These are phyloP conservation scores for Leccinum variabile DNA, from an alignment of 1,284 basidiomycete species.

Conservation along the genomic window DNA sequence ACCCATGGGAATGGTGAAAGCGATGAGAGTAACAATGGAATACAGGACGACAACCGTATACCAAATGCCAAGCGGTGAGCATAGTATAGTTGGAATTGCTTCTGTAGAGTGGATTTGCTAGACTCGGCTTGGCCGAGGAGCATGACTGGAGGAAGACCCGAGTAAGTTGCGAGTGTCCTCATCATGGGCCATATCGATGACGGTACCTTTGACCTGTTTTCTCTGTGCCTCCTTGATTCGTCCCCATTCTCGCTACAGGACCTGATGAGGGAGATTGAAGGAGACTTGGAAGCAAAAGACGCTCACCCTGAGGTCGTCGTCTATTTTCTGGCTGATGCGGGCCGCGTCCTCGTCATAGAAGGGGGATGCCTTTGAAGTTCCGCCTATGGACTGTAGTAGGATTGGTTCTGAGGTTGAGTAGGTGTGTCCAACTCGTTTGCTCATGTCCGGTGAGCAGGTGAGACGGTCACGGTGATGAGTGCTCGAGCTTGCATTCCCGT, in stretches of 20 bases:
- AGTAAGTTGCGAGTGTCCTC: constrained; percentile 9
- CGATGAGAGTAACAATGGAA: constrained; percentile 37
- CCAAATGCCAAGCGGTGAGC: constrained; percentile 15
- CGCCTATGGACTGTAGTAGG: constrained; percentile 34
- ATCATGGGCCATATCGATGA: constrained; percentile 14
- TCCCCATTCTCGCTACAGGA: constrained; percentile 53
- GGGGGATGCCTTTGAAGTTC: constrained; percentile 33
- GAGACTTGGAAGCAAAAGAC: not conserved
- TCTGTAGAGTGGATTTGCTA: constrained; percentile 77
- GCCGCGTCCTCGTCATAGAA: constrained; percentile 49
- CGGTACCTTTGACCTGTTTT: constrained; percentile 64
- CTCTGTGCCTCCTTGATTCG: constrained; percentile 48
- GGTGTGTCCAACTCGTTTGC: constrained; percentile 31
- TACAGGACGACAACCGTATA: constrained; percentile 34
- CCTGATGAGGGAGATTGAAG: not conserved
- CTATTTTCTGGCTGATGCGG: constrained; percentile 62
- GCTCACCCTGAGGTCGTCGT: constrained; percentile 67
- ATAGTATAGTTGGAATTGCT: constrained; percentile 69
- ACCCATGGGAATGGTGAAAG: constrained; percentile 65
- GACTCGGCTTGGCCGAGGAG: constrained; percentile 78
- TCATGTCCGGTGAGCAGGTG: constrained; percentile 24
- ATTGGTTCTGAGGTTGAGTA: constrained; percentile 33
- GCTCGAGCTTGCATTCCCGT: constrained; percentile 30
- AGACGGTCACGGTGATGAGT: constrained; percentile 19
- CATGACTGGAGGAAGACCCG: constrained; percentile 46